Percentiles rank a stretch among this genome's conserved stretches.
Evolutionary conservation across 73 alveolate genomes (phyloP).

Genomic region (Tetrahymena thermophila): DNA sequence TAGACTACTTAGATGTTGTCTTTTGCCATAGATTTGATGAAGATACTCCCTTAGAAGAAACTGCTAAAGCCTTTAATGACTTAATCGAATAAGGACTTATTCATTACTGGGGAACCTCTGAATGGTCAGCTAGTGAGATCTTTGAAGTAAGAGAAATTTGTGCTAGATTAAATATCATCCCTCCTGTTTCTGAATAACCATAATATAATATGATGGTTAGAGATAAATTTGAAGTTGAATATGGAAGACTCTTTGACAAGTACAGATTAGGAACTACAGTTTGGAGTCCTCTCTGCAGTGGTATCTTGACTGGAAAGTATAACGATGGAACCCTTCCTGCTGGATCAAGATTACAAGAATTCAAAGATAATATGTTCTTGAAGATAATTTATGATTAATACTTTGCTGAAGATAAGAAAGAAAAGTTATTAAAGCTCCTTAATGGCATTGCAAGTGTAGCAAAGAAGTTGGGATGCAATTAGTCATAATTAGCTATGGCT

Average conservation of each 20-base stretch:
- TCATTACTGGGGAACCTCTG: slow-evolving; percentile 97
- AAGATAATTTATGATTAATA: neutral
- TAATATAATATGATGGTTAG: slow-evolving; percentile 79
- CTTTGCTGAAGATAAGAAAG: slow-evolving; percentile 5
- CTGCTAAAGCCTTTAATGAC: slow-evolving; percentile 79
- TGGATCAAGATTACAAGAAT: slow-evolving; percentile 30
- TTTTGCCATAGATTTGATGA: slow-evolving; percentile 86
- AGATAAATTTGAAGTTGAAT: slow-evolving; percentile 80
- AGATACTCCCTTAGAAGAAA: slow-evolving; percentile 86
- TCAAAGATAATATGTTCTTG: neutral
- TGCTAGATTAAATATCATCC: slow-evolving; percentile 51
- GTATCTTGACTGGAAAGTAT: slow-evolving; percentile 89
- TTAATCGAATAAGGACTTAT: slow-evolving; percentile 83
- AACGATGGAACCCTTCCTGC: slow-evolving; percentile 75
- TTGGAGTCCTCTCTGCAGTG: slow-evolving; percentile 84
- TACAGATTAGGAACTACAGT: slow-evolving; percentile 76
- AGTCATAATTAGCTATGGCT: slow-evolving; percentile 85
- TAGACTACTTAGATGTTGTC: slow-evolving; percentile 83
- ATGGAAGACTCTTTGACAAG: slow-evolving; percentile 51
- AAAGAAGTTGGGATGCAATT: slow-evolving; percentile 52
- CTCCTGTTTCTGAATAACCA: slow-evolving; percentile 92
- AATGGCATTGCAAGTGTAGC: slow-evolving; percentile 36
- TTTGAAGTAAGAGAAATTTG: slow-evolving; percentile 69
- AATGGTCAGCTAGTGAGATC: slow-evolving; percentile 80
- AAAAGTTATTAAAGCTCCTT: neutral